Evolutionary conservation across 306 rosid genomes (phyloP), one percentile per base, ranked within the genome.

Genomic region (Cicer arietinum): DNA sequence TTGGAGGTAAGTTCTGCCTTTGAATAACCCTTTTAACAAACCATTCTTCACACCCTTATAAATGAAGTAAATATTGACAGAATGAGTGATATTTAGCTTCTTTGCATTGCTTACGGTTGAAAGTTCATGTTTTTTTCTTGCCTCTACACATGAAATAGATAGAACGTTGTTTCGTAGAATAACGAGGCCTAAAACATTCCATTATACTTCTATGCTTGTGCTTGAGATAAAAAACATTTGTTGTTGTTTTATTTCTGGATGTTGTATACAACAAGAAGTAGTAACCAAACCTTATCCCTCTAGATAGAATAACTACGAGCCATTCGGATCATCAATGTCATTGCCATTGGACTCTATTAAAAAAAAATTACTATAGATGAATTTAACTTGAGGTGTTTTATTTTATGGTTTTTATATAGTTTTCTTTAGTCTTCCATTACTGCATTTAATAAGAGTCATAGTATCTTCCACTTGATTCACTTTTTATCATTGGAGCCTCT

Each of bases 1-100:
- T 89, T 92, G 73, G 97, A 92, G 96, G 97, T 92, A 85, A 46
- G 22, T 53, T 63, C 50, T 48, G 67, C 25, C 68, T 61, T 64
- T 65, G 13, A 40, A 11, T 65, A 50, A 57, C 68, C 44, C 54
- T 50, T 77, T 54, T 53, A 13, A 51, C 50, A 43, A 71, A 62
- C 39, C 40, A 14, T 37, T 62, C 30, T 78, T 59, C 10, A 13
- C 42, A 3, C 4, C 47, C 56, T 64, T 17, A 8, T 8, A 53
- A 52, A 52, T 71, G 69, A 43, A 42, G 13, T 61, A 16, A 59
- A 80, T 67, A 67, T 71, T 67, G 60, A 46, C 12, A 54, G 7
- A 69, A 64, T 48, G 47, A 56, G 37, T 37, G 25, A 54, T 69
- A n/a, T 57, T 73, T 40, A 39, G 8, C 47, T 52, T 64, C 25